Evolutionary conservation across 2,329 filamentous ascomycete genomes (phyloP).

Genomic region (Thielaviopsis ethacetica): DNA sequence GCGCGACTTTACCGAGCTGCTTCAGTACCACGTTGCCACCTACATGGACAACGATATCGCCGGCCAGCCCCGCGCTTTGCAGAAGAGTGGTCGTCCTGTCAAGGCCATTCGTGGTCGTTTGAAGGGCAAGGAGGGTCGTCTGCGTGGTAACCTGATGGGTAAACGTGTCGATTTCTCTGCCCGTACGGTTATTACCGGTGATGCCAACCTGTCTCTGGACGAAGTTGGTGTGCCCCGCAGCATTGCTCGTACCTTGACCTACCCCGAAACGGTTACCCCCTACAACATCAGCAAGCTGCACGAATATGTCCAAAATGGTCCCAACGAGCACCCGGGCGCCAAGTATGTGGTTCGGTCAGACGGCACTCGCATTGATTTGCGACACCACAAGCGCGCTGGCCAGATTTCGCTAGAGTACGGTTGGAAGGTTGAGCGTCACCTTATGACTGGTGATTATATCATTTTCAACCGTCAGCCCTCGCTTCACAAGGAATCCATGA

Average conservation of each 20-base stretch:
- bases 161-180: slow-evolving; percentile 99
- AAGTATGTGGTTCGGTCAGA: slow-evolving; percentile 92
- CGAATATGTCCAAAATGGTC: slow-evolving; percentile 77
- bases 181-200: slow-evolving; percentile 97
- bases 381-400: slow-evolving; percentile 76
- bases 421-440: slow-evolving; percentile 96
- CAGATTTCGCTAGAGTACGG: slow-evolving; percentile 84
- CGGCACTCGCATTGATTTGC: slow-evolving; percentile 84
- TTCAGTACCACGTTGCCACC: slow-evolving; percentile 96
- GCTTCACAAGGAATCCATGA: slow-evolving; percentile 99
- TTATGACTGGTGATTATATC: slow-evolving; percentile 92
- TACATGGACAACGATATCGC: slow-evolving; percentile 99
- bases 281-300: slow-evolving; percentile 95
- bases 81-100: slow-evolving; percentile 91
- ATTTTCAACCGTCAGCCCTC: slow-evolving; percentile 99
- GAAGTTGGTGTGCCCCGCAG: slow-evolving; percentile 93
- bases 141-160: slow-evolving; percentile 97
- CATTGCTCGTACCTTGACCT: slow-evolving; percentile 84
- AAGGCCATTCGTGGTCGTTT: slow-evolving; percentile 93
- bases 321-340: slow-evolving; percentile 86
- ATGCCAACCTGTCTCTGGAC: slow-evolving; percentile 88
- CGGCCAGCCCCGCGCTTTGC: slow-evolving; percentile 80
- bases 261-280: slow-evolving; percentile 90
- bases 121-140: slow-evolving; percentile 97
- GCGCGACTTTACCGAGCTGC: slow-evolving; percentile 73